Conservation (phyloP, 208 protist genomes). For the Wallacemonas sp. region DNA sequence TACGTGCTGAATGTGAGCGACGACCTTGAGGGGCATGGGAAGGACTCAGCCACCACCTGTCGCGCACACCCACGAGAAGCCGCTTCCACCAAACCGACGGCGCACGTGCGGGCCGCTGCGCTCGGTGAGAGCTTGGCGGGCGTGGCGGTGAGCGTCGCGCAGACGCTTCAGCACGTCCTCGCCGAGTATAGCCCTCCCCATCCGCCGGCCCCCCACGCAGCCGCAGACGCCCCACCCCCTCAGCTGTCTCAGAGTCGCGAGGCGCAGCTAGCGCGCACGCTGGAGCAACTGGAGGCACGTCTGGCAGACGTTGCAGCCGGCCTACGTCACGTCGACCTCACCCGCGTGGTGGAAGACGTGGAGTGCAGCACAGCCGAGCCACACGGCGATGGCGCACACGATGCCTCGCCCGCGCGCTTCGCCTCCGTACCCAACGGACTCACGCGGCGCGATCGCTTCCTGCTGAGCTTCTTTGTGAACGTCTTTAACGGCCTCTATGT, state of each 20-base stretch:
- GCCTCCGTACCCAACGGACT: constrained; percentile 12
- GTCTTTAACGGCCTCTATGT: constrained; percentile 75
- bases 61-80: no score
- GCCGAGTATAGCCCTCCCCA: constrained; percentile 11
- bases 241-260: constrained; percentile 1
- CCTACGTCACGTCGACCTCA: background rate
- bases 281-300: constrained; percentile 5
- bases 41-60: no score
- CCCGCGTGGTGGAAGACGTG: background rate
- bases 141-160: constrained; percentile 28
- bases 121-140: constrained; percentile 43
- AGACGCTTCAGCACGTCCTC: constrained; percentile 34
- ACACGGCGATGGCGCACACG: background rate
- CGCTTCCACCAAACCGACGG: no score
- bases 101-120: background rate
- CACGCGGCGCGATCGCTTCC: constrained; percentile 9
- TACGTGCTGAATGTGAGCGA: constrained; percentile 4
- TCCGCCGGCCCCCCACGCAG: background rate
- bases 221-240: background rate
- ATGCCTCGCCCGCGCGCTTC: constrained; percentile 3
- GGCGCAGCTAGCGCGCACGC: constrained; percentile 3
- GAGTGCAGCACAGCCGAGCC: background rate
- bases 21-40: no score
- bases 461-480: constrained; percentile 35
- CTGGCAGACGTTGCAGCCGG: constrained; percentile 4